These are phyloP conservation scores for Plasmodium relictum DNA, from an alignment of 169 alveolate species.

Conservation along the genomic window DNA sequence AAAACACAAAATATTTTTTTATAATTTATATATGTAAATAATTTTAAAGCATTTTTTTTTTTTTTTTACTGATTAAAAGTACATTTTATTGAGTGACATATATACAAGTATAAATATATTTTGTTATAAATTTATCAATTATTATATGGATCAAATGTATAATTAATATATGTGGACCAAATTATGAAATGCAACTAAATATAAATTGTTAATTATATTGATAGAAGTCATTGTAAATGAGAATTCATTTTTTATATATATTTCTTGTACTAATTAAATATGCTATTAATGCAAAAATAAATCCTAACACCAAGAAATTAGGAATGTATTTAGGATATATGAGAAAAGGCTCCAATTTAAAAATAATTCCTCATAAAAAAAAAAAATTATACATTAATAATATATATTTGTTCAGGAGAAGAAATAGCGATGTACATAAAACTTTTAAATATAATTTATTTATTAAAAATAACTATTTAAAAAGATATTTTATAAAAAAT, in stretches of 20 bases:
- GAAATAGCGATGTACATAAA: neutral
- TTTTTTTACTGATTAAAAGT: neutral
- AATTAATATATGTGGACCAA: neutral
- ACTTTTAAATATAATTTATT: constrained; percentile 17
- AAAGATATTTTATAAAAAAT: constrained; percentile 25
- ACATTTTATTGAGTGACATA: constrained; percentile 4
- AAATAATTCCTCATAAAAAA: constrained; percentile 2
- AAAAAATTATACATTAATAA: constrained; percentile 2
- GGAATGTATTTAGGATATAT: constrained; percentile 27
- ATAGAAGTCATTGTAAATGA: constrained; percentile 33
- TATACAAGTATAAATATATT: neutral
- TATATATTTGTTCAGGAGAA: neutral
- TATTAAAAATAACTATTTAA: constrained; percentile 5
- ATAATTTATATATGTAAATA: neutral
- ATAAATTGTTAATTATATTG: neutral
- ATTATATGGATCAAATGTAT: constrained; percentile 13
- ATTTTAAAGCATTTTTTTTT: neutral
- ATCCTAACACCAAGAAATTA: neutral
- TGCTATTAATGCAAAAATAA: constrained; percentile 26
- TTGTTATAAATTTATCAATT: neutral
- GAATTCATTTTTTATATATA: constrained; percentile 7
- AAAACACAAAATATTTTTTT: neutral
- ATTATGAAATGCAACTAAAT: neutral
- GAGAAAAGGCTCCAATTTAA: neutral
- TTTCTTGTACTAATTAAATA: constrained; percentile 27